Percentiles rank a stretch among this genome's conserved stretches.
Conservation (phyloP, 2,329 filamentous ascomycete genomes). For the Diplodia corticola region DNA sequence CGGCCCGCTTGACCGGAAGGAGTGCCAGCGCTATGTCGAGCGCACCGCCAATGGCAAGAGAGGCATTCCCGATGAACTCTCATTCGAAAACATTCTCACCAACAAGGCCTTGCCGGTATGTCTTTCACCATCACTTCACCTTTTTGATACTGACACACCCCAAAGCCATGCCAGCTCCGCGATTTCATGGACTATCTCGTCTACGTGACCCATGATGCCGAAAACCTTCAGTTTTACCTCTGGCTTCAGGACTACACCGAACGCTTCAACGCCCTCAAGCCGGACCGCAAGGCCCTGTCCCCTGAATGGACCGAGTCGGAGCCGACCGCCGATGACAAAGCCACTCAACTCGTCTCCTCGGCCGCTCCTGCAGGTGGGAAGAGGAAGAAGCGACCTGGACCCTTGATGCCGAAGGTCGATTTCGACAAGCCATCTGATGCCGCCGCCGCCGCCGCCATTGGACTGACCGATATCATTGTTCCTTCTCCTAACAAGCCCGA, state of each 20-base stretch:
- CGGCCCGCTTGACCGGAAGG: conserved; percentile 23
- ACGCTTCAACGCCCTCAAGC: conserved; percentile 58
- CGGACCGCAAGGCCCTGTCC: conserved; percentile 59
- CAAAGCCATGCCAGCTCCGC: conserved; percentile 71
- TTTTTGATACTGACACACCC: not conserved
- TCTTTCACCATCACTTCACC: conserved; percentile 25
- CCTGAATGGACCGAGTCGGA: conserved; percentile 68
- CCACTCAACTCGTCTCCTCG: conserved; percentile 40
- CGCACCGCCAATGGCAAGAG: conserved; percentile 18
- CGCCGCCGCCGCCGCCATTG: conserved; percentile 16
- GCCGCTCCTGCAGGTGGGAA: not conserved
- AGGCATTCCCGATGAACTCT: conserved; percentile 70
- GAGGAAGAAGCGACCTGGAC: conserved; percentile 35
- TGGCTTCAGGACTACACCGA: conserved; percentile 61
- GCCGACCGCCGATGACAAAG: conserved; percentile 52
- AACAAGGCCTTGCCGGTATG: conserved; percentile 75
- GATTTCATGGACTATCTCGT: conserved; percentile 86
- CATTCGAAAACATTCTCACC: conserved; percentile 73
- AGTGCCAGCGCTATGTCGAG: conserved; percentile 26
- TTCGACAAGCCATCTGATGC: conserved; percentile 21
- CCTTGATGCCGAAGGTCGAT: conserved; percentile 26
- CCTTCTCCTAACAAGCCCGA: not conserved
- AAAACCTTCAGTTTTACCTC: conserved; percentile 70
- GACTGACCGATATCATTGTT: conserved; percentile 19
- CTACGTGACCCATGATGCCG: conserved; percentile 75